Conservation (phyloP, 306 rosid species). For the Dicorynia guianensis region DNA sequence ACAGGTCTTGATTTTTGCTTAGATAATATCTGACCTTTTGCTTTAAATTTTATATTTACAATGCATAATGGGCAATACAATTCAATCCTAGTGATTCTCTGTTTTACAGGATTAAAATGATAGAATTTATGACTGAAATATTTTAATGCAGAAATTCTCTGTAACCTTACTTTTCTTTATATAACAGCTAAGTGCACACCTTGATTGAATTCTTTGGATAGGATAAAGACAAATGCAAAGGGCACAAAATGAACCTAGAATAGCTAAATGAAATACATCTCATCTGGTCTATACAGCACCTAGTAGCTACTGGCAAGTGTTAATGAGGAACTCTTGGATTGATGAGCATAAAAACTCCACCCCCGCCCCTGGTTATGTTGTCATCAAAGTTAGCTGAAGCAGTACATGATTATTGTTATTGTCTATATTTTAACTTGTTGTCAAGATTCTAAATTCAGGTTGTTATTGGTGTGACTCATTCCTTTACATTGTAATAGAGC, state of each 20-base stretch:
- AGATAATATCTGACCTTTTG: neutral
- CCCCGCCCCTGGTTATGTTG: neutral
- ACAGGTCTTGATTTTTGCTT: neutral
- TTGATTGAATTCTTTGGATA: neutral
- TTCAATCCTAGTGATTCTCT: neutral
- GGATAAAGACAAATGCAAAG: neutral
- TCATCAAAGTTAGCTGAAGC: neutral
- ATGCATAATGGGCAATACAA: neutral
- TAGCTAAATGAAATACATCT: neutral
- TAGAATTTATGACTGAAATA: neutral
- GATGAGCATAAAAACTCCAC: neutral
- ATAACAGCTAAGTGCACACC: neutral
- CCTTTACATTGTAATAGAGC: constrained; percentile 4
- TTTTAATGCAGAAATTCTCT: neutral
- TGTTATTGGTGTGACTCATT: constrained; percentile 13
- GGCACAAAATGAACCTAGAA: neutral
- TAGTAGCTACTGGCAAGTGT: neutral
- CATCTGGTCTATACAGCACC: neutral
- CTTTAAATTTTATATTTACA: neutral
- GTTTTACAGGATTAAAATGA: neutral
- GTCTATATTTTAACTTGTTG: neutral
- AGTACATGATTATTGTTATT: neutral
- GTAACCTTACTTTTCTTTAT: neutral
- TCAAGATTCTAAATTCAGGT: neutral
- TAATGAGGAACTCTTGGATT: neutral